Base-by-base conservation (phyloP, 345 rosid species). In the Corchorus olitorius region DNA sequence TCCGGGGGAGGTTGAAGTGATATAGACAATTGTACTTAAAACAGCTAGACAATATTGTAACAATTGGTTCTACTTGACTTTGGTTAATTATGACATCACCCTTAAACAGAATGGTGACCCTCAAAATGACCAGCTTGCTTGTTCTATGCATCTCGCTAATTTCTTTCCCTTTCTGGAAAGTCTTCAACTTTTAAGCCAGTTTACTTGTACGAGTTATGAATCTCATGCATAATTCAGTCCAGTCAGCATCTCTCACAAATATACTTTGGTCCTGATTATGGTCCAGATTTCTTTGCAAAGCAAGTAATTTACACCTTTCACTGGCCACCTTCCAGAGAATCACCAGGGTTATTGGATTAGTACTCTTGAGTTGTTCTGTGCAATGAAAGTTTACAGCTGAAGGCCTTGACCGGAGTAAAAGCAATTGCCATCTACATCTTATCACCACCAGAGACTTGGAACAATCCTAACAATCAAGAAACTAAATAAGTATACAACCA, bases 161-260 rank as follows among this genome's bases (percentile, higher is more conserved):
- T 48, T n/a, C n/a, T 46, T 67, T 48, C 39, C 54, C 13, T 39
- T 14, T 22, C 72, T 48, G 22, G 39, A 22, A 62, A 46, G 9
- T 22, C 16, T 67, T 17, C 6, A 4, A 67, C 19, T 67, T 37
- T 48, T 54, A 48, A 67, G 37, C 55, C 19, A 46, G 11, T 20
- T 48, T 46, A 55, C 39, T 67, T 67, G 55, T 46, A 46, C 46
- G 10, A 46, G 37, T 10, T 67, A 46, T 13, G n/a, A 46, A 46
- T 67, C 56, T 46, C 17, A 67, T 6, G 72, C 55, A 70, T 70
- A 52, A 27, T 16, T 53, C 50, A 70, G 35, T 33, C 27, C 61
- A 52, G 61, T 50, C 22, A 11, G 17, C 37, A 70, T 50, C 59
- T 16, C 27, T 33, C 41, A 50, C 11, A 52, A 27, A 35, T 34